These are phyloP conservation scores for Sporodiniella umbellata DNA, from an alignment of 371 early-diverging fungal species.

Conservation along the genomic window DNA sequence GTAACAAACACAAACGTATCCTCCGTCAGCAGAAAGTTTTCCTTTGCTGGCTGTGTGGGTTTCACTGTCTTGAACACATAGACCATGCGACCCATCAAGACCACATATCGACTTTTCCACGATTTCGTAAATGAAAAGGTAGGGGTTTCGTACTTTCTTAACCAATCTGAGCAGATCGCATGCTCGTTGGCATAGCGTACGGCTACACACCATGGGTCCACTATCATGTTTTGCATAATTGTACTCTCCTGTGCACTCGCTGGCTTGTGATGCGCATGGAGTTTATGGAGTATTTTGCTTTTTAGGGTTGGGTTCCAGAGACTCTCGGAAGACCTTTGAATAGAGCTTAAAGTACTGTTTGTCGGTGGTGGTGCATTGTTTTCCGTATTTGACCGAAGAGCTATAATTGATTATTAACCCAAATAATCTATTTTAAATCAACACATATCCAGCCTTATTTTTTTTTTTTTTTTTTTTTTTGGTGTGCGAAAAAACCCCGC, in stretches of 20 bases:
- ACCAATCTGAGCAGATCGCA: conserved; percentile 26
- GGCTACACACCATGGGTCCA: conserved; percentile 40
- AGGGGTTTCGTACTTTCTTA: conserved; percentile 32
- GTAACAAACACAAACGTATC: conserved; percentile 46
- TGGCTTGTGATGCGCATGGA: conserved; percentile 28
- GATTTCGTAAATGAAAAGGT: conserved; percentile 32
- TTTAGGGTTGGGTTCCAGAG: conserved; percentile 4
- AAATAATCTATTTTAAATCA: too few species aligned
- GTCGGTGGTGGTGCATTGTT: too few species aligned
- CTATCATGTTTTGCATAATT: conserved; percentile 2
- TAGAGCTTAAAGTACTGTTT: too few species aligned
- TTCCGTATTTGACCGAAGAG: too few species aligned
- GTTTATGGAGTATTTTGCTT: conserved; percentile 33
- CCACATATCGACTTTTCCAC: conserved; percentile 39
- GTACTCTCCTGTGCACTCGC: conserved; percentile 22
- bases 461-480: too few species aligned
- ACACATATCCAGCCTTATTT: too few species aligned
- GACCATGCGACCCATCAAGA: conserved; percentile 31
- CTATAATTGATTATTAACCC: too few species aligned
- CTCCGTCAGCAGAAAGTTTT: conserved; percentile 38
- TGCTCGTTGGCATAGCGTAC: conserved; percentile 29
- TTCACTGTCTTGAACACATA: conserved; percentile 36
- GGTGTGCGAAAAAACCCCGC: too few species aligned
- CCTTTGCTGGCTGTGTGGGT: conserved; percentile 30
- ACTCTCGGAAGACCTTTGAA: too few species aligned